Conservation (phyloP, 2,329 filamentous ascomycete species). For the Trichoderma pleuroti region DNA sequence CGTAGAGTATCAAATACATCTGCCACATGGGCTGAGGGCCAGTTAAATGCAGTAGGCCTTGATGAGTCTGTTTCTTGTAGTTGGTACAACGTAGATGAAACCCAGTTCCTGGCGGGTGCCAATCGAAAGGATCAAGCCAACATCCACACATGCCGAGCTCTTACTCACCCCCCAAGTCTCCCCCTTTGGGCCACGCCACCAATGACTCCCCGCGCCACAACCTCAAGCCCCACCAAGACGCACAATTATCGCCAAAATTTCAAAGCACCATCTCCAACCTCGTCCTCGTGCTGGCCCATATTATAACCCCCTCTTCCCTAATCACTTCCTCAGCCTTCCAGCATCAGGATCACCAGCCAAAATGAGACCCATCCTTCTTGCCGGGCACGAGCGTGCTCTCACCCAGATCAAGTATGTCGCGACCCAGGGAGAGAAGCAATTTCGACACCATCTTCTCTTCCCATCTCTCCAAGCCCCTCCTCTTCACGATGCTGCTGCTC, state of each 20-base stretch:
- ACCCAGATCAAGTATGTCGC: constrained; percentile 81
- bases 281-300: constrained; percentile 20
- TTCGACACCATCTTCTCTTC: not conserved
- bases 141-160: not conserved
- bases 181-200: constrained; percentile 3
- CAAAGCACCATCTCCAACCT: constrained; percentile 28
- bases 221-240: constrained; percentile 42
- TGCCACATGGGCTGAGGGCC: not conserved
- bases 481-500: not conserved
- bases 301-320: constrained; percentile 8
- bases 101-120: not conserved
- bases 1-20: not conserved
- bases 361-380: constrained; percentile 95
- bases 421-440: constrained; percentile 4
- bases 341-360: constrained; percentile 21
- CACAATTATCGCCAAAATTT: constrained; percentile 45
- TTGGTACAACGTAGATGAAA: not conserved
- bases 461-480: constrained; percentile 7
- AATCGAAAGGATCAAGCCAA: not conserved
- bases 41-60: not conserved
- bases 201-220: constrained; percentile 20
- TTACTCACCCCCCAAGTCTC: not conserved
- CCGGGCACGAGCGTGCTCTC: constrained; percentile 94
- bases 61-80: not conserved
- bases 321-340: constrained; percentile 26